Evolutionary conservation across 805 yeast species (phyloP).

Genomic region (Candida vartiovaarae): DNA sequence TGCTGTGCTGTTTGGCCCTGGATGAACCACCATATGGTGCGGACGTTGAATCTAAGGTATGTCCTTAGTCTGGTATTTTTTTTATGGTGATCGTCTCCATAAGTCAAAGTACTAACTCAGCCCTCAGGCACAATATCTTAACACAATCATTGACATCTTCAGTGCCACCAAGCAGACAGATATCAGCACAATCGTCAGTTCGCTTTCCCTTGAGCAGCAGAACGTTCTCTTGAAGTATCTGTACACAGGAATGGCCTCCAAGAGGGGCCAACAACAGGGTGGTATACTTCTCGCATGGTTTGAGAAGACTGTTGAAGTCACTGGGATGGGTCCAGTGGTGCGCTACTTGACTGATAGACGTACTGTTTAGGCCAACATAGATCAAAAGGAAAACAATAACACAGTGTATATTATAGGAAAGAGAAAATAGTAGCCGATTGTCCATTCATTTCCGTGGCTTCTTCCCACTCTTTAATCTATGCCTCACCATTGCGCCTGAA

Average conservation of each 20-base stretch:
- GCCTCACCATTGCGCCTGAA: slow-evolving; percentile 15
- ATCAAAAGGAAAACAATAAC: background rate
- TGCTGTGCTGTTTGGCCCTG: slow-evolving; percentile 57
- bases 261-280: slow-evolving; percentile 78
- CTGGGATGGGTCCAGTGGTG: slow-evolving; percentile 86
- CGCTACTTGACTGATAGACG: slow-evolving; percentile 83
- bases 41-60: slow-evolving; percentile 42
- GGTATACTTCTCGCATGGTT: slow-evolving; percentile 86
- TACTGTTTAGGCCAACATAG: slow-evolving; percentile 40
- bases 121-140: slow-evolving; percentile 34
- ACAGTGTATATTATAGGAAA: background rate
- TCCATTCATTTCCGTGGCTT: slow-evolving; percentile 12
- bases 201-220: slow-evolving; percentile 56
- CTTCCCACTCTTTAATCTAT: slow-evolving; percentile 11
- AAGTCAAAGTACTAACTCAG: slow-evolving; percentile 11
- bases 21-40: slow-evolving; percentile 81
- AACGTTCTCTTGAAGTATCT: slow-evolving; percentile 77
- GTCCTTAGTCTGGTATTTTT: slow-evolving; percentile 15
- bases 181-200: slow-evolving; percentile 51
- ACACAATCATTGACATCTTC: slow-evolving; percentile 63
- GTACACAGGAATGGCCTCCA: slow-evolving; percentile 75
- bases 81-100: slow-evolving; percentile 22
- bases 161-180: slow-evolving; percentile 63
- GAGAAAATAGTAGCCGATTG: background rate
- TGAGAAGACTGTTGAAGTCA: slow-evolving; percentile 75